Percentiles rank a stretch among this genome's conserved stretches.
Conservation (phyloP, 2,329 filamentous ascomycete species). For the Alternaria postmessia region DNA sequence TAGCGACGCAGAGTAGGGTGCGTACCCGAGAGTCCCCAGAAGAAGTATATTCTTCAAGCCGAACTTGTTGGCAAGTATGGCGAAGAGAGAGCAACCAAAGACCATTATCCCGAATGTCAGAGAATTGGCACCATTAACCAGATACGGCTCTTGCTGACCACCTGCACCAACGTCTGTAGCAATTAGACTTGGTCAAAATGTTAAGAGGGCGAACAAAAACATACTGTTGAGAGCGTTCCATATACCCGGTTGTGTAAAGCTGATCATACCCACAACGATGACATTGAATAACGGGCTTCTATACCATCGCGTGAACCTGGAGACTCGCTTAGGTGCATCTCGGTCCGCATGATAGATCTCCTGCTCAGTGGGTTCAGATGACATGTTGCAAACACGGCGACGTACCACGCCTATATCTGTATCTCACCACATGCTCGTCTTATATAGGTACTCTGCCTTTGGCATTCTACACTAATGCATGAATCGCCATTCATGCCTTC, state of each 20-base stretch:
- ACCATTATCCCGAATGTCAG: conserved; percentile 58
- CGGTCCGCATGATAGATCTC: conserved; percentile 16
- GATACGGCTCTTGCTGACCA: conserved; percentile 44
- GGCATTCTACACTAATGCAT: not conserved
- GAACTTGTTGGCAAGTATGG: conserved; percentile 38
- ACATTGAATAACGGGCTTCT: conserved; percentile 59
- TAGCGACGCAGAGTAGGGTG: conserved; percentile 38
- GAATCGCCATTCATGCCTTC: conserved; percentile 5
- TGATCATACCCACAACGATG: conserved; percentile 55
- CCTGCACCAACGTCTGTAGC: conserved; percentile 34
- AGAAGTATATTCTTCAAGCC: conserved; percentile 50
- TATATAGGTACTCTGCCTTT: not conserved
- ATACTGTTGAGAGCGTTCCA: conserved; percentile 57
- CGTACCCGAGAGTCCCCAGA: conserved; percentile 43
- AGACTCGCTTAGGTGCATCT: conserved; percentile 20
- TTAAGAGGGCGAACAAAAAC: not conserved
- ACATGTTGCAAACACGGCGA: conserved; percentile 11
- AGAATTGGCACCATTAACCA: conserved; percentile 55
- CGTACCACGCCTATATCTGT: not conserved
- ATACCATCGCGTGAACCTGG: conserved; percentile 42
- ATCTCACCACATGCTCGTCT: not conserved
- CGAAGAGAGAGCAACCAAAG: conserved; percentile 37
- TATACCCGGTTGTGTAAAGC: conserved; percentile 58
- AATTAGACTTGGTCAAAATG: not conserved
- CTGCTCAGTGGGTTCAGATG: conserved; percentile 23